phyloP scores from a whole-genome alignment of 2,329 filamentous ascomycete species.

The Chaetothyriales sp. region DNA sequence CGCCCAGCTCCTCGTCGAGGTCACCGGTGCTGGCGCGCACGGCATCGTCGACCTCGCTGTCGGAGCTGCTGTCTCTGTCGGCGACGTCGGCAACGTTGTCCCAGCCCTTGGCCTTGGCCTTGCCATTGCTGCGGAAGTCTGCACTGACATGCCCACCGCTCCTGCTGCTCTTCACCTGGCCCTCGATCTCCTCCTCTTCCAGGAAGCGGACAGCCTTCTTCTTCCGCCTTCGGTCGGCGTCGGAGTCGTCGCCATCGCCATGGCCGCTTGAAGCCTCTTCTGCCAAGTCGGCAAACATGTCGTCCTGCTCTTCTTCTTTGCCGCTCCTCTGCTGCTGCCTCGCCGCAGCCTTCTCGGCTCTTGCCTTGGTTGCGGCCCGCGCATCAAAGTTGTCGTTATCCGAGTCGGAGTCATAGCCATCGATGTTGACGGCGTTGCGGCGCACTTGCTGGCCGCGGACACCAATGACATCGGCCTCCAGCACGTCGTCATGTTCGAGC shows the following conservation, averaged over 20 bases:
- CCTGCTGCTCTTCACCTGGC: slow-evolving; percentile 61
- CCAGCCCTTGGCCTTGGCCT: slow-evolving; percentile 35
- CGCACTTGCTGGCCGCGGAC: slow-evolving; percentile 59
- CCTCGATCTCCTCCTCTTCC: slow-evolving; percentile 55
- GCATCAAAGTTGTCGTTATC: slow-evolving; percentile 83
- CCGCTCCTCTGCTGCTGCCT: slow-evolving; percentile 24
- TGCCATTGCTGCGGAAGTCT: slow-evolving; percentile 42
- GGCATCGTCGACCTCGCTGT: slow-evolving; percentile 51
- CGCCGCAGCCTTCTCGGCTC: slow-evolving; percentile 28
- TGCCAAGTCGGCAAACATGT: slow-evolving; percentile 66
- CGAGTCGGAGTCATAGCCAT: slow-evolving; percentile 87
- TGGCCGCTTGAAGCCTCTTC: slow-evolving; percentile 43
- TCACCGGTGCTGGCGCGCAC: slow-evolving; percentile 57
- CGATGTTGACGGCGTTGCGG: slow-evolving; percentile 86
- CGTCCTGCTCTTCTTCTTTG: slow-evolving; percentile 33
- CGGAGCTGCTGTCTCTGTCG: slow-evolving; percentile 47
- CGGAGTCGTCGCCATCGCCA: slow-evolving; percentile 39
- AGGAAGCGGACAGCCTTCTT: slow-evolving; percentile 50
- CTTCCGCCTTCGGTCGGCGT: slow-evolving; percentile 40
- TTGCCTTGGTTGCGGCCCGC: slow-evolving; percentile 49
- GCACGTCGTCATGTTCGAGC: slow-evolving; percentile 57
- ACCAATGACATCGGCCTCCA: slow-evolving; percentile 89
- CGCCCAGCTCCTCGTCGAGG: slow-evolving; percentile 77
- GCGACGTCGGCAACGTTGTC: slow-evolving; percentile 48
- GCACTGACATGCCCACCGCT: slow-evolving; percentile 54